phyloP scores from a whole-genome alignment of 2,329 filamentous ascomycete species.

The Curvularia spicifera region DNA sequence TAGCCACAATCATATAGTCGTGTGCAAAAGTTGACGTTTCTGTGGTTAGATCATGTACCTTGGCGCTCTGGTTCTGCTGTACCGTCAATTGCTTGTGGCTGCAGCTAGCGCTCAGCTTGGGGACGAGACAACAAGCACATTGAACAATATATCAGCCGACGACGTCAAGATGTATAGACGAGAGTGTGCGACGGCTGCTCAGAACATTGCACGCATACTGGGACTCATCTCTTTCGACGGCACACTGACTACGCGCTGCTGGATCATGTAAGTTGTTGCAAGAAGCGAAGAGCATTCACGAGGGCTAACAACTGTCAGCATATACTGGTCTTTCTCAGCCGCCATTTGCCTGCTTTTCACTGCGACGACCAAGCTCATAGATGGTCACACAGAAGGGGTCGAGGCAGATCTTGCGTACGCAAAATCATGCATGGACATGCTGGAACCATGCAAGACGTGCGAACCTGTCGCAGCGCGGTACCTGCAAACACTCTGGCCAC shows the following conservation, averaged over 20 bases:
- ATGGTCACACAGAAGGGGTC: conserved; percentile 36
- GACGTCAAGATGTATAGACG: conserved; percentile 39
- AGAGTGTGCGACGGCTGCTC: conserved; percentile 45
- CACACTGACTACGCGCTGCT: conserved; percentile 46
- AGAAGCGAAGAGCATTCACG: neutral
- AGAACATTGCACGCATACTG: conserved; percentile 47
- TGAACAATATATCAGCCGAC: conserved; percentile 34
- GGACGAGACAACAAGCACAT: conserved; percentile 29
- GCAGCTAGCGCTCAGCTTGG: conserved; percentile 41
- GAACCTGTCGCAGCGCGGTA: conserved; percentile 46
- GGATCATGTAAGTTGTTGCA: conserved; percentile 36
- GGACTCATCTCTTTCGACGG: conserved; percentile 44
- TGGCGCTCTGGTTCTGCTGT: conserved; percentile 46
- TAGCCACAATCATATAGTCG: neutral
- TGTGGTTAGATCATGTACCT: conserved; percentile 47
- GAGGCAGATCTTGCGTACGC: conserved; percentile 44
- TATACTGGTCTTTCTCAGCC: conserved; percentile 49
- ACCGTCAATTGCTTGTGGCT: conserved; percentile 45
- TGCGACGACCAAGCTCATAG: conserved; percentile 44
- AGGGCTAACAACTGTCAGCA: conserved; percentile 18
- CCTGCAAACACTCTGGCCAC: conserved; percentile 42
- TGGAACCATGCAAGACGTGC: conserved; percentile 39
- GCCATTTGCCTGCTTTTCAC: conserved; percentile 46
- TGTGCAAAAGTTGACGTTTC: neutral
- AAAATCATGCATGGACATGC: conserved; percentile 46